Evolutionary conservation across 345 rosid genomes (phyloP).

Genomic region (Cardamine resedifolia): DNA sequence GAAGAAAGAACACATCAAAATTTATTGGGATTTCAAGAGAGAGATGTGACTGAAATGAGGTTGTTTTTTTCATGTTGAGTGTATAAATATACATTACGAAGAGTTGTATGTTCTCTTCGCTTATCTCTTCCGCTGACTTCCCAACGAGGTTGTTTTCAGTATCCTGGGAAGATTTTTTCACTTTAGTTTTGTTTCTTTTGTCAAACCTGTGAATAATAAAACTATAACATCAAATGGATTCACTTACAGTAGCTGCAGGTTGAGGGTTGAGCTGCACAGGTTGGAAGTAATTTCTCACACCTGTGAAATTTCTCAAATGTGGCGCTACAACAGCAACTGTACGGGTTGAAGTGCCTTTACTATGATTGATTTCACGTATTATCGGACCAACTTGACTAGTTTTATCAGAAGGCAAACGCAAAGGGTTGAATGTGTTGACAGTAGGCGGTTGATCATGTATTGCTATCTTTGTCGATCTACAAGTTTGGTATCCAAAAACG

Average conservation of each 20-base stretch:
- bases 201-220: background rate
- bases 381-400: slow-evolving; percentile 20
- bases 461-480: slow-evolving; percentile 24
- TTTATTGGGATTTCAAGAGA: background rate
- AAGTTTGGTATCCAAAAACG: slow-evolving; percentile 48
- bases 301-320: slow-evolving; percentile 30
- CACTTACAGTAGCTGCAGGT: slow-evolving; percentile 25
- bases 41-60: background rate
- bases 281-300: slow-evolving; percentile 18
- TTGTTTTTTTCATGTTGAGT: background rate
- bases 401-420: background rate
- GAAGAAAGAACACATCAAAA: slow-evolving; percentile 8
- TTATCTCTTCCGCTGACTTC: slow-evolving; percentile 51
- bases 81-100: slow-evolving; percentile 49
- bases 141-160: slow-evolving; percentile 31
- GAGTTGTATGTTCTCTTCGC: slow-evolving; percentile 74
- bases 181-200: background rate
- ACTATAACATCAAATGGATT: background rate
- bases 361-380: slow-evolving; percentile 30
- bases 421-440: slow-evolving; percentile 6
- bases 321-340: slow-evolving; percentile 26
- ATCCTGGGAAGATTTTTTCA: slow-evolving; percentile 15
- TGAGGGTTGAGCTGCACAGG: slow-evolving; percentile 23
- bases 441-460: slow-evolving; percentile 35
- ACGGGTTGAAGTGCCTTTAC: slow-evolving; percentile 7